A percentile compares a stretch with the other conserved stretches of the same genome.
Conservation (phyloP, 345 rosid genomes). For the Triadica sebifera region DNA sequence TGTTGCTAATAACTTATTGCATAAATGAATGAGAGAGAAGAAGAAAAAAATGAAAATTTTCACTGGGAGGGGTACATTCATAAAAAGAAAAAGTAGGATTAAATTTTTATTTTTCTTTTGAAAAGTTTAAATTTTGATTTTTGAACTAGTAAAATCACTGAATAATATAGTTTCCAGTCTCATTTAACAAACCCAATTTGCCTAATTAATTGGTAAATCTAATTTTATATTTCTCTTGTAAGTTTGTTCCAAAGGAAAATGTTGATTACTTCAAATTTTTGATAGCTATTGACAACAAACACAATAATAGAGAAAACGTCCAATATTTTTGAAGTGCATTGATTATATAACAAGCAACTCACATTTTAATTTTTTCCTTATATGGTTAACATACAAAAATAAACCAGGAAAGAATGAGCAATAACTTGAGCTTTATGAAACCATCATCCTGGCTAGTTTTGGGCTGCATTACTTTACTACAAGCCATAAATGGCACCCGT, state of each 20-base stretch:
- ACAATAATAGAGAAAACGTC: background rate
- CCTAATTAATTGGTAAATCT: background rate
- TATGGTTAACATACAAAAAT: constrained; percentile 2
- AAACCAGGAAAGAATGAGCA: constrained; percentile 10
- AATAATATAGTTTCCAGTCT: no score
- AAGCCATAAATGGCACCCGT: constrained; percentile 14
- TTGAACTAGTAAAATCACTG: no score
- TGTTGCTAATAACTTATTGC: no score
- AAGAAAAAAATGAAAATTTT: no score
- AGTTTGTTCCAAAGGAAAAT: no score
- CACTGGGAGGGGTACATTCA: no score
- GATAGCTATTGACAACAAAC: constrained; percentile 20
- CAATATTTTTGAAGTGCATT: background rate
- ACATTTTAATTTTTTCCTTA: background rate
- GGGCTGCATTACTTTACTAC: constrained; percentile 19
- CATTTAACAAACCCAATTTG: background rate
- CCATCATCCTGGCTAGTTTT: constrained; percentile 16
- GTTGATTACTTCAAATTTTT: background rate
- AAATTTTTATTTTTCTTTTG: no score
- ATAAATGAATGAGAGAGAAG: no score
- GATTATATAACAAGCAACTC: constrained; percentile 16
- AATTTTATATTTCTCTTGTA: background rate
- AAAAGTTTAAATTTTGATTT: no score
- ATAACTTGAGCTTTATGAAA: constrained; percentile 3
- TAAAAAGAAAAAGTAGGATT: no score